Evolutionary conservation across 1,284 basidiomycete genomes (phyloP).

Genomic region (Heterobasidion occidentale): DNA sequence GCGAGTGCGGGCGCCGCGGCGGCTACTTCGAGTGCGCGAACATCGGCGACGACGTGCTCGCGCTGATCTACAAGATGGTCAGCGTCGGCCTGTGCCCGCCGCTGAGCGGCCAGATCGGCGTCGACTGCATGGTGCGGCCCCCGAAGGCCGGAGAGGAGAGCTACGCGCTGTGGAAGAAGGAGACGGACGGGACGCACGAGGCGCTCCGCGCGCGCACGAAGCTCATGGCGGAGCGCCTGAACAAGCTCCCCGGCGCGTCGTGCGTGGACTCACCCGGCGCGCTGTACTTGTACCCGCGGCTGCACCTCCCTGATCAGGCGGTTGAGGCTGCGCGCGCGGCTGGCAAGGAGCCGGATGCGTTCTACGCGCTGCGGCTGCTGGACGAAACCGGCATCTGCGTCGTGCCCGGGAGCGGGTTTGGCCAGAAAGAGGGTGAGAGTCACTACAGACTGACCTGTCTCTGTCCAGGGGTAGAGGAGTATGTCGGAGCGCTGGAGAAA

Average conservation of each 20-base stretch:
- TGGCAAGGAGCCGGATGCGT: conserved; percentile 79
- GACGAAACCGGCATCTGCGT: conserved; percentile 92
- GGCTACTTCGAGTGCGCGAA: conserved; percentile 92
- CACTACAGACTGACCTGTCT: conserved; percentile 87
- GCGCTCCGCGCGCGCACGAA: conserved; percentile 67
- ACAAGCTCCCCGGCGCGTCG: conserved; percentile 70
- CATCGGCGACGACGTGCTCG: conserved; percentile 66
- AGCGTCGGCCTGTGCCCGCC: conserved; percentile 86
- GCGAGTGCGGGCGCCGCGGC: conserved; percentile 90
- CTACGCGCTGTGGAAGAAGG: conserved; percentile 72
- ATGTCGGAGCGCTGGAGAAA: conserved; percentile 74
- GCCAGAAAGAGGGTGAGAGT: conserved; percentile 81
- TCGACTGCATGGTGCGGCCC: conserved; percentile 86
- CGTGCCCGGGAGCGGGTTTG: conserved; percentile 88
- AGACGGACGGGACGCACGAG: conserved; percentile 74
- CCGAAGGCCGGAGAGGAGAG: conserved; percentile 70
- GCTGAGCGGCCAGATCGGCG: conserved; percentile 82
- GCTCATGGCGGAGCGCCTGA: conserved; percentile 72
- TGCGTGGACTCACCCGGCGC: conserved; percentile 89
- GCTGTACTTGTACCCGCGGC: conserved; percentile 79
- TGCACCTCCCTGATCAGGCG: conserved; percentile 66
- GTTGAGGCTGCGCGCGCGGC: conserved; percentile 61
- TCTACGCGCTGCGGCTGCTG: conserved; percentile 79
- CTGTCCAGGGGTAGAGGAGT: conserved; percentile 87
- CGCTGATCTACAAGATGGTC: conserved; percentile 93